A percentile compares a stretch with the other conserved stretches of the same genome.
phyloP scores from a whole-genome alignment of 2,329 filamentous ascomycete genomes.

The Paraconiothyrium sp. region DNA sequence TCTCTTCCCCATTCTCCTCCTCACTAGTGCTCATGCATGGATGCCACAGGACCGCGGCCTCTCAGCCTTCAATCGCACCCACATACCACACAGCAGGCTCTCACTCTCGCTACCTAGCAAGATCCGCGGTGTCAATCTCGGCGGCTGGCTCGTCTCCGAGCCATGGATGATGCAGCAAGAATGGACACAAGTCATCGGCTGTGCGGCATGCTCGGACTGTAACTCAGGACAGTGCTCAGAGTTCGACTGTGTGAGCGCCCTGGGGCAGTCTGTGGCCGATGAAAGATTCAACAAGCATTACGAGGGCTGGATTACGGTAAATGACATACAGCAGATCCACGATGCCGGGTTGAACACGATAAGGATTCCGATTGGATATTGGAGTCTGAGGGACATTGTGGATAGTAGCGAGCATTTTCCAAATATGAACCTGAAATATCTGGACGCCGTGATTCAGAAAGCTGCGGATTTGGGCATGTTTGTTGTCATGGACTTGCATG shows the following conservation, averaged over 20 bases:
- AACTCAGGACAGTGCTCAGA: conserved; percentile 52
- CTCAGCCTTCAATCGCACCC: conserved; percentile 13
- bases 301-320: conserved; percentile 59
- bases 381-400: conserved; percentile 62
- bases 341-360: conserved; percentile 63
- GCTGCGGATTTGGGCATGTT: conserved; percentile 62
- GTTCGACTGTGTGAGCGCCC: conserved; percentile 63
- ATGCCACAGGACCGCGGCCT: conserved; percentile 12
- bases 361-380: conserved; percentile 66
- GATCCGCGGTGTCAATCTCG: conserved; percentile 66
- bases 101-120: conserved; percentile 40
- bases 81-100: not conserved
- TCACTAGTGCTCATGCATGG: conserved; percentile 7
- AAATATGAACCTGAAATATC: conserved; percentile 56
- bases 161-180: conserved; percentile 62
- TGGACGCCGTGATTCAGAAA: conserved; percentile 59
- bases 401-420: conserved; percentile 62
- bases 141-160: conserved; percentile 62
- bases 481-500: conserved; percentile 65
- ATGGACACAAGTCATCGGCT: conserved; percentile 61
- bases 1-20: not conserved
- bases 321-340: conserved; percentile 61
- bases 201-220: conserved; percentile 34
- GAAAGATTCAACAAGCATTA: conserved; percentile 61
- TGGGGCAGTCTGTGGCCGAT: conserved; percentile 60